phyloP scores from a whole-genome alignment of 768 basidiomycete species.

The Mycena belliarum region DNA sequence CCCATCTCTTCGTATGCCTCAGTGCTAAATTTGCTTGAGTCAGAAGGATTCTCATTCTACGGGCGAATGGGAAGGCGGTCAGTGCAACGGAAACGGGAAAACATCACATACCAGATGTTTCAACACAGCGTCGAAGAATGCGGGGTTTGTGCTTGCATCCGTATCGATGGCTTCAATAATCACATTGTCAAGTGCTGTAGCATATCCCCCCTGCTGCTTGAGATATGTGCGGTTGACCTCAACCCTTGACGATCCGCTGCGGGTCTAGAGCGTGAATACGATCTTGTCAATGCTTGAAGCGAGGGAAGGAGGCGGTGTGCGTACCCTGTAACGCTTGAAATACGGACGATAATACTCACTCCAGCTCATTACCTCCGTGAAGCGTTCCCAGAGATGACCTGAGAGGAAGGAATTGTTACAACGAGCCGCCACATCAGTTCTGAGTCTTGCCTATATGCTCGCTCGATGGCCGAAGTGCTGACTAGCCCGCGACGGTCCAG shows the following conservation, averaged over 20 bases:
- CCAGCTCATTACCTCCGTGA: conserved; percentile 9
- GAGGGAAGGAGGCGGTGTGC: neutral
- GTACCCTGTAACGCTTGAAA: conserved; percentile 19
- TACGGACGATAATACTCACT: conserved; percentile 16
- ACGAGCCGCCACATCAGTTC: conserved; percentile 20
- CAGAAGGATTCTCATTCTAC: conserved; percentile 11
- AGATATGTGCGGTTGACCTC: conserved; percentile 10
- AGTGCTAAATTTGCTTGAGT: conserved; percentile 15
- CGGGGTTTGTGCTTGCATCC: neutral
- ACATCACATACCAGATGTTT: conserved; percentile 6
- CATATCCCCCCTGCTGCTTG: neutral
- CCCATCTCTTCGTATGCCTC: conserved; percentile 16
- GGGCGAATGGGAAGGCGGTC: neutral
- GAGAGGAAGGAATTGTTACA: neutral
- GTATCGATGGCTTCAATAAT: conserved; percentile 5
- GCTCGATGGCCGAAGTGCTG: conserved; percentile 16
- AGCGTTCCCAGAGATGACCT: conserved; percentile 9
- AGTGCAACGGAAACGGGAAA: too few species aligned
- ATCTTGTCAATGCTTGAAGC: neutral
- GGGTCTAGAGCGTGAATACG: neutral
- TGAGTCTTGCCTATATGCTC: conserved; percentile 13
- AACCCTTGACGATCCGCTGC: neutral
- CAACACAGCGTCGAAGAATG: conserved; percentile 8
- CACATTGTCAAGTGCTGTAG: conserved; percentile 2
- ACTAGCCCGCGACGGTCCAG: conserved; percentile 4